Evolutionary conservation across 2,329 filamentous ascomycete species (phyloP).

Genomic region (Dryadomyces quercivorus): DNA sequence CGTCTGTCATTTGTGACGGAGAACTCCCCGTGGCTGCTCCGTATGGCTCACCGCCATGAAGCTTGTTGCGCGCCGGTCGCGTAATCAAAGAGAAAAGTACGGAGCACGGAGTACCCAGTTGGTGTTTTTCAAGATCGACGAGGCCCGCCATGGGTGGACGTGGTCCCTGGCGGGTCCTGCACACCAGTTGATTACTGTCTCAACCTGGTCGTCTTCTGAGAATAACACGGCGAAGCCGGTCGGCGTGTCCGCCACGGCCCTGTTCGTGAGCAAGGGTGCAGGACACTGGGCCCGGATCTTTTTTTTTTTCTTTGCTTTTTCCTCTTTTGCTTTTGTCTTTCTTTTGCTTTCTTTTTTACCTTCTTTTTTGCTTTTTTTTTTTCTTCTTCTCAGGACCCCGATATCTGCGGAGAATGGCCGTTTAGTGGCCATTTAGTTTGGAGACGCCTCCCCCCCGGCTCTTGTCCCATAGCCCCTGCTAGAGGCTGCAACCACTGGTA

Average conservation of each 20-base stretch:
- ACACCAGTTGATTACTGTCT: constrained; percentile 5
- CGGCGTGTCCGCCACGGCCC: not conserved
- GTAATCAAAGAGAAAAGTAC: constrained; percentile 14
- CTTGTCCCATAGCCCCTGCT: too few relatives aligned
- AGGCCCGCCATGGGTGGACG: constrained; percentile 15
- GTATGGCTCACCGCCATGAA: too few relatives aligned
- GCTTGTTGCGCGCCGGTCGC: constrained; percentile 16
- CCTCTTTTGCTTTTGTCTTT: not conserved
- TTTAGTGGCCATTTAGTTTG: too few relatives aligned
- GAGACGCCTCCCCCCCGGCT: too few relatives aligned
- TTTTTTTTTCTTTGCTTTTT: not conserved
- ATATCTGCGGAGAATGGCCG: too few relatives aligned
- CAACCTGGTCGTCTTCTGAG: constrained; percentile 5
- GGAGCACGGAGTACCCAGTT: constrained; percentile 19
- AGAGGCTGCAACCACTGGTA: too few relatives aligned
- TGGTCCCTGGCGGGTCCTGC: constrained; percentile 18
- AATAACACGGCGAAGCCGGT: not conserved
- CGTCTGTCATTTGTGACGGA: too few relatives aligned
- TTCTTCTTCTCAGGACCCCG: not conserved
- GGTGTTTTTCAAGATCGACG: constrained; percentile 20
- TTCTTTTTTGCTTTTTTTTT: not conserved
- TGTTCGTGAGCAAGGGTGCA: not conserved
- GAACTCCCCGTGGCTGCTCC: too few relatives aligned
- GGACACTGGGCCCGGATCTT: not conserved
- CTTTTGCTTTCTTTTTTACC: not conserved